These are phyloP conservation scores for Heimioporus sp. DNA, from an alignment of 768 basidiomycete species.

Conservation along the genomic window DNA sequence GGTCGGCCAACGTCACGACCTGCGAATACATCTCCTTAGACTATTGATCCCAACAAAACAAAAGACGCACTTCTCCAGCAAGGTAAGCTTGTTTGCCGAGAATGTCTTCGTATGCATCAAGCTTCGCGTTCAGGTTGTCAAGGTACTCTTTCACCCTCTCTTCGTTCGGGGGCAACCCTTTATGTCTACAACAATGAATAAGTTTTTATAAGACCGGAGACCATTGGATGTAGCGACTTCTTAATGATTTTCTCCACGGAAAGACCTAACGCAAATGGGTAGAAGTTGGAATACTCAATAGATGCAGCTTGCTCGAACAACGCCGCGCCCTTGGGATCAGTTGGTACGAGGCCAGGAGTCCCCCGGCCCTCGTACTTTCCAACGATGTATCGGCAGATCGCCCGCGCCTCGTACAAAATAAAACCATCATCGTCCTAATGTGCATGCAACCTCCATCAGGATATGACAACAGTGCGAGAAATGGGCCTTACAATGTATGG, in stretches of 20 bases:
- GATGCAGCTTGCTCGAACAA: conserved; percentile 24
- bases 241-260: conserved; percentile 51
- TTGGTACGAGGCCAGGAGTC: conserved; percentile 18
- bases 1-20: conserved; percentile 44
- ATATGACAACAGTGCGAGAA: not conserved
- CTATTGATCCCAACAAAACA: not conserved
- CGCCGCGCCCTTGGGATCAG: conserved; percentile 10
- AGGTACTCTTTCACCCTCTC: conserved; percentile 22
- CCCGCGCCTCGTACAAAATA: conserved; percentile 25
- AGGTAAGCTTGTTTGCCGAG: conserved; percentile 52
- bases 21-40: conserved; percentile 13
- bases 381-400: conserved; percentile 33
- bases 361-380: conserved; percentile 24
- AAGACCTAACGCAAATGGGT: conserved; percentile 42
- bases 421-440: conserved; percentile 32
- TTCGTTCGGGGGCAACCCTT: conserved; percentile 15
- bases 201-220: not conserved
- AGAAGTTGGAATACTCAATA: conserved; percentile 40
- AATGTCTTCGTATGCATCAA: conserved; percentile 53
- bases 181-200: conserved; percentile 7
- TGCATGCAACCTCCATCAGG: not conserved
- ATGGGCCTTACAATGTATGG: conserved; percentile 27
- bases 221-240: conserved; percentile 35
- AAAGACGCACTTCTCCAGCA: conserved; percentile 48
- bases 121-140: conserved; percentile 32